Percentiles rank a stretch among this genome's conserved stretches.
phyloP scores from a whole-genome alignment of 2,329 filamentous ascomycete species.

The Colletotrichum agaves region DNA sequence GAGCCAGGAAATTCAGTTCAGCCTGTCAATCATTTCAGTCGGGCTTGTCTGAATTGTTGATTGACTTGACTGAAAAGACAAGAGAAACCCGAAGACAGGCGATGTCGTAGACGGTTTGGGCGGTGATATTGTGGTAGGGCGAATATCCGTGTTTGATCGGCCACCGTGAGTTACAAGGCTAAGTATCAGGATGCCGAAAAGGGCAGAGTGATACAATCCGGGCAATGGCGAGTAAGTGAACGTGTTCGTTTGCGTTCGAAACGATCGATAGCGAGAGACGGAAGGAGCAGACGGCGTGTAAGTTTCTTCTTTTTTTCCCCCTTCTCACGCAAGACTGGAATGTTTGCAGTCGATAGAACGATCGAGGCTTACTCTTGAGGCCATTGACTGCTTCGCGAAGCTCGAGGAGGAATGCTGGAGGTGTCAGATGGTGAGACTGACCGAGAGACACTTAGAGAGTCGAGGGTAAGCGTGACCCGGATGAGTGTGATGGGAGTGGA shows the following conservation, averaged over 20 bases:
- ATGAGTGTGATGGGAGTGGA: constrained; percentile 30
- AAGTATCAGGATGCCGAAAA: constrained; percentile 35
- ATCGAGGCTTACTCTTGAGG: constrained; percentile 16
- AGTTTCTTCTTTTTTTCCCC: not conserved
- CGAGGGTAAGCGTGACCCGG: constrained; percentile 1
- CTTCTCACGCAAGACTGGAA: constrained; percentile 12
- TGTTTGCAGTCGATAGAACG: not conserved
- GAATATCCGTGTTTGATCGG: constrained; percentile 37
- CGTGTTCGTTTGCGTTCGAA: constrained; percentile 8
- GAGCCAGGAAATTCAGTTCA: not conserved
- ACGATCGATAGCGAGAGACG: constrained; percentile 3
- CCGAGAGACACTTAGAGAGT: not conserved
- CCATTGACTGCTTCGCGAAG: constrained; percentile 30
- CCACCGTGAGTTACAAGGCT: constrained; percentile 31
- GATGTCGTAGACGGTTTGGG: not conserved
- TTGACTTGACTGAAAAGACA: constrained; percentile 13
- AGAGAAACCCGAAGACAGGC: not conserved
- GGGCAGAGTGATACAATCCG: constrained; percentile 18
- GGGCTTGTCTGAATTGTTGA: constrained; percentile 5
- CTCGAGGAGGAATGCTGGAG: constrained; percentile 20
- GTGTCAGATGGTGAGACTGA: constrained; percentile 3
- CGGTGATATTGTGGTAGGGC: constrained; percentile 13
- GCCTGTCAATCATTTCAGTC: constrained; percentile 7
- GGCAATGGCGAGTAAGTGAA: not conserved
- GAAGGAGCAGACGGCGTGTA: constrained; percentile 15